Evolutionary conservation across 164 flowering plant species (phyloP).

Genomic region (Vitis rotundifolia): DNA sequence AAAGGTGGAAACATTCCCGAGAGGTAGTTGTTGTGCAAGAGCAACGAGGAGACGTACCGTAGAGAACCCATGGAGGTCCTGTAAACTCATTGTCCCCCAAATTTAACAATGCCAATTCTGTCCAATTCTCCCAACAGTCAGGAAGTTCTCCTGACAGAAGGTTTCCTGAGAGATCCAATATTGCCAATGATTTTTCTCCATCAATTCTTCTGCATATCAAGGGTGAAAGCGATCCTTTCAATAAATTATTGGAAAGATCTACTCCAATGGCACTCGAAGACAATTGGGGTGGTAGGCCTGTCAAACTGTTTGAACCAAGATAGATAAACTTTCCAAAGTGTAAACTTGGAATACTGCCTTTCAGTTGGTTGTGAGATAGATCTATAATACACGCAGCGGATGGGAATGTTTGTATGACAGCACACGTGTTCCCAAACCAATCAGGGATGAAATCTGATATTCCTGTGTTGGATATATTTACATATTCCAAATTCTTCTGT

Average conservation of each 20-base stretch:
- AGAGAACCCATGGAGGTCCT: constrained; percentile 11
- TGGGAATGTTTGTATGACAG: not conserved
- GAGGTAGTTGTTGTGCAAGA: constrained; percentile 1
- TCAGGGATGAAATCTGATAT: constrained; percentile 10
- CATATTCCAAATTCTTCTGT: not conserved
- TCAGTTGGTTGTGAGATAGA: constrained; percentile 14
- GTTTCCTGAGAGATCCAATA: constrained; percentile 3
- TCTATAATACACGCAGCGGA: not conserved
- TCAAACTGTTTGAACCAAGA: too few relatives aligned
- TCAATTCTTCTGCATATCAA: constrained; percentile 4
- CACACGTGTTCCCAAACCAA: constrained; percentile 13
- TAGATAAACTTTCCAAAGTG: too few relatives aligned
- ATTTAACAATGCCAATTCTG: not conserved
- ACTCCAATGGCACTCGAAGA: not conserved
- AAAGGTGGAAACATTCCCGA: constrained; percentile 25
- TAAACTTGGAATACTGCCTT: not conserved
- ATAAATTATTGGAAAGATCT: constrained; percentile 13
- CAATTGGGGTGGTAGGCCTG: too few relatives aligned
- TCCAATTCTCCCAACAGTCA: constrained; percentile 21
- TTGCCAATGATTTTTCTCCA: not conserved
- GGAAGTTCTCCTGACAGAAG: constrained; percentile 21
- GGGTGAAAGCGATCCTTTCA: constrained; percentile 9
- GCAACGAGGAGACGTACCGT: not conserved
- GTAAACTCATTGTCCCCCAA: constrained; percentile 16
- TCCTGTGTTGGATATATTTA: constrained; percentile 10